These are phyloP conservation scores for Cladophialophora chaetospira DNA, from an alignment of 2,329 filamentous ascomycete genomes.

Conservation along the genomic window DNA sequence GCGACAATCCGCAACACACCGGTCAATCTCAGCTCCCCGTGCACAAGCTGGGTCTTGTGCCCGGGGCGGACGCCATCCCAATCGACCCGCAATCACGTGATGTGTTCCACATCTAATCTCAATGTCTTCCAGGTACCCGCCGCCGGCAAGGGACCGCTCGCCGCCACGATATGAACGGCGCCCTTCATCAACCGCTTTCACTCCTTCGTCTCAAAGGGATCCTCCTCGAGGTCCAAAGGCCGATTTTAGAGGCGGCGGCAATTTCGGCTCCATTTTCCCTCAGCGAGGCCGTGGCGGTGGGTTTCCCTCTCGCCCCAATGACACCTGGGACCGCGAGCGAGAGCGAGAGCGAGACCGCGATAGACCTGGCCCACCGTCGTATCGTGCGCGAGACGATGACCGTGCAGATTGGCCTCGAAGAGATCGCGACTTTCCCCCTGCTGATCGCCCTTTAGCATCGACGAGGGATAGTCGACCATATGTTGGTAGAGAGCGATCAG, in stretches of 20 bases:
- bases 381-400: constrained; percentile 41
- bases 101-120: constrained; percentile 50
- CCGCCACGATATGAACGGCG: constrained; percentile 71
- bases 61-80: neutral
- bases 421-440: constrained; percentile 49
- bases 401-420: constrained; percentile 50
- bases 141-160: constrained; percentile 69
- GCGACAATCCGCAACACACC: neutral
- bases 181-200: constrained; percentile 59
- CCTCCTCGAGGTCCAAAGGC: constrained; percentile 82
- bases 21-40: constrained; percentile 1
- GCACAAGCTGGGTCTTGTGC: neutral
- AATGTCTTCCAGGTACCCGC: constrained; percentile 50
- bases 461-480: constrained; percentile 46
- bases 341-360: constrained; percentile 45
- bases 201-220: constrained; percentile 57
- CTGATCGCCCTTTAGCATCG: constrained; percentile 36
- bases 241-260: constrained; percentile 59
- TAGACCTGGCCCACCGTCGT: constrained; percentile 41
- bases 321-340: constrained; percentile 44
- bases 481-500: constrained; percentile 49
- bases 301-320: constrained; percentile 62
- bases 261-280: constrained; percentile 34
- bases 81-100: constrained; percentile 48
- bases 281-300: constrained; percentile 56